phyloP scores from a whole-genome alignment of 805 yeast species.

The Suhomyces tanzawaensis region DNA sequence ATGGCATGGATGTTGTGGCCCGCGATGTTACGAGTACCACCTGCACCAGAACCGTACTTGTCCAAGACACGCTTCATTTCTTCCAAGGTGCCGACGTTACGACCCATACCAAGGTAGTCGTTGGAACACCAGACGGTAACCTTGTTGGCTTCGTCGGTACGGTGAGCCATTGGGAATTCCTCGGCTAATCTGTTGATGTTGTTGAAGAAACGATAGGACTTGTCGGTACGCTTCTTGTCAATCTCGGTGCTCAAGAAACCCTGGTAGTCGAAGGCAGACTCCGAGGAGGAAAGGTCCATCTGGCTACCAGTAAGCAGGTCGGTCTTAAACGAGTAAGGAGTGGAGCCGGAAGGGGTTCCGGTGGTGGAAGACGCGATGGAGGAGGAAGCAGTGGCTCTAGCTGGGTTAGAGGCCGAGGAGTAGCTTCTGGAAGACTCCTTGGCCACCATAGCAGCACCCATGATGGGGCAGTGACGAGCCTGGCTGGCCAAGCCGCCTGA shows the following conservation, averaged over 20 bases:
- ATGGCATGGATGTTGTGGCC: constrained; percentile 95
- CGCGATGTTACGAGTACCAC: constrained; percentile 98
- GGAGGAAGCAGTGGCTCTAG: constrained; percentile 44
- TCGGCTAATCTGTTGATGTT: constrained; percentile 93
- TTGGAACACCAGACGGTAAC: constrained; percentile 99
- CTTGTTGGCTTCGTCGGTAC: constrained; percentile 67
- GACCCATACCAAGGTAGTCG: constrained; percentile 95
- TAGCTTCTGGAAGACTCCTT: constrained; percentile 38
- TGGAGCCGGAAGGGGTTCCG: constrained; percentile 17
- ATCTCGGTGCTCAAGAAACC: constrained; percentile 68
- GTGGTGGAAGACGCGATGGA: constrained; percentile 39
- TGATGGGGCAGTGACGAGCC: constrained; percentile 85
- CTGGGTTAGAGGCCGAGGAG: constrained; percentile 47
- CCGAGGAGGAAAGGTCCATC: constrained; percentile 43
- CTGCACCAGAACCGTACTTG: constrained; percentile 97
- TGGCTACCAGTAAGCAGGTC: constrained; percentile 23
- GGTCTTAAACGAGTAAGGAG: constrained; percentile 33
- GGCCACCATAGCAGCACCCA: constrained; percentile 70
- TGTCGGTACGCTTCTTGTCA: constrained; percentile 74
- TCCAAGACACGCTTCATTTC: constrained; percentile 79
- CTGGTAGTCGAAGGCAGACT: constrained; percentile 63
- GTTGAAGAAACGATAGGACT: constrained; percentile 93
- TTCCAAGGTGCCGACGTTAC: constrained; percentile 65
- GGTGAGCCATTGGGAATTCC: constrained; percentile 92
- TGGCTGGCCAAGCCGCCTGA: constrained; percentile 47